phyloP scores from a whole-genome alignment of 169 alveolate species.

The Plasmodium vivax region DNA sequence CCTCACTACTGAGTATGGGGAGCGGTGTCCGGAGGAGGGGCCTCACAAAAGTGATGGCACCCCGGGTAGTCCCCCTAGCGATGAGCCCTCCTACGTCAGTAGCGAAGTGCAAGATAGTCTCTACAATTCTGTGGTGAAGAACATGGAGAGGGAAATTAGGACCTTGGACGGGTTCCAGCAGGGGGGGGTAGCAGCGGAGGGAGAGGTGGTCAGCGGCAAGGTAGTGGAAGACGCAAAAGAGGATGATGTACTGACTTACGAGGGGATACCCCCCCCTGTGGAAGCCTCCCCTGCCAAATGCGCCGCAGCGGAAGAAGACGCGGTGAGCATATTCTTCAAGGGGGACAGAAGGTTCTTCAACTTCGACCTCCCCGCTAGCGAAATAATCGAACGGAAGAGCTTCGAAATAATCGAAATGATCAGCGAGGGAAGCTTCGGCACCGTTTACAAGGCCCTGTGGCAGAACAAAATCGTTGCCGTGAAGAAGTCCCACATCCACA shows the following conservation, averaged over 20 bases:
- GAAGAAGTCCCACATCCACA: constrained; percentile 75
- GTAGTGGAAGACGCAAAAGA: not conserved
- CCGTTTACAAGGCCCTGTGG: constrained; percentile 79
- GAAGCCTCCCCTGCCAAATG: not conserved
- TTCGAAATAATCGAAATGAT: constrained; percentile 36
- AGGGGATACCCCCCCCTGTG: not conserved
- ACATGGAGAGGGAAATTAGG: not conserved
- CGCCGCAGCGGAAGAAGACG: not conserved
- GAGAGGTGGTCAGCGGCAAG: not conserved
- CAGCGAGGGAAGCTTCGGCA: constrained; percentile 84
- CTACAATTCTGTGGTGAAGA: not conserved
- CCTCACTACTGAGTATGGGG: not conserved
- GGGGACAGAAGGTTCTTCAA: constrained; percentile 47
- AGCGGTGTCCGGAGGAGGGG: not conserved
- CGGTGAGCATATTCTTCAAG: constrained; percentile 29
- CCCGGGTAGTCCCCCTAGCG: not conserved
- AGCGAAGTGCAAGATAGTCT: not conserved
- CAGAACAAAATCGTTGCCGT: constrained; percentile 77
- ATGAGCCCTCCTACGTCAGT: not conserved
- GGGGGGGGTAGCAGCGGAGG: not conserved
- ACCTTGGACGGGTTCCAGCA: not conserved
- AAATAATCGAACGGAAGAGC: constrained; percentile 22
- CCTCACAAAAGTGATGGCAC: not conserved
- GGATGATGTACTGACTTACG: not conserved
- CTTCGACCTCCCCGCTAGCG: constrained; percentile 27